Evolutionary conservation across 768 basidiomycete genomes (phyloP), one percentile per base, ranked within the genome.

Genomic region (Hemileccinum impolitum): DNA sequence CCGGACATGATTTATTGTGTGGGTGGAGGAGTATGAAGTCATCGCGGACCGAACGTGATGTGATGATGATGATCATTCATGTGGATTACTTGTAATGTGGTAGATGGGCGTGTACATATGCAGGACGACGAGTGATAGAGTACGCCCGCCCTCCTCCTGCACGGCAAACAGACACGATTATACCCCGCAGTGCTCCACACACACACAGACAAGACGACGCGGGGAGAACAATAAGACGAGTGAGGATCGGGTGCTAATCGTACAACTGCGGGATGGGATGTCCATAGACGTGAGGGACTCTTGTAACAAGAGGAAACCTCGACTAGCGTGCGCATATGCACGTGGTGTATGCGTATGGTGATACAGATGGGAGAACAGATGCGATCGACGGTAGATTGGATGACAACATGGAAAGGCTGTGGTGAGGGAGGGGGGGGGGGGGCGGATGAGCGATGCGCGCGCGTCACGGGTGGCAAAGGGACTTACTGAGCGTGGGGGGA

Each of bases 311-410:
- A 31, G 18, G 13, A 11, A n/a, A 30, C 9, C 28, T 30, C 41
- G 54, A 66, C 54, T 65, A 69, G 41, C 39, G 67, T 67, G 65
- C 65, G 49, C 57, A 59, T 67, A 67, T 65, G 67, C 67, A 69
- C 65, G 61, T 45, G 59, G 52, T 55, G 49, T 67, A 68, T 45
- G 55, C 31, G 61, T 66, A 66, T 68, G 64, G 51, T 69, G 59
- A 58, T 69, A 67, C 68, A 67, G 25, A 65, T 47, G 45, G 42
- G 44, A 44, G 40, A 56, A 54, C 55, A 58, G 55, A 59, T 63
- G 67, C 57, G 63, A 63, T 64, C 65, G 60, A 67, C 55, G 57
- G 41, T 59, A 53, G 50, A 53, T 59, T 23, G 23, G 52, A 55
- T 58, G 63, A 67, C 59, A 54, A 64, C 64, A 68, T 63, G 39